Conservation (phyloP, 2,329 filamentous ascomycete species). For the Plectosphaerella cucumerina region DNA sequence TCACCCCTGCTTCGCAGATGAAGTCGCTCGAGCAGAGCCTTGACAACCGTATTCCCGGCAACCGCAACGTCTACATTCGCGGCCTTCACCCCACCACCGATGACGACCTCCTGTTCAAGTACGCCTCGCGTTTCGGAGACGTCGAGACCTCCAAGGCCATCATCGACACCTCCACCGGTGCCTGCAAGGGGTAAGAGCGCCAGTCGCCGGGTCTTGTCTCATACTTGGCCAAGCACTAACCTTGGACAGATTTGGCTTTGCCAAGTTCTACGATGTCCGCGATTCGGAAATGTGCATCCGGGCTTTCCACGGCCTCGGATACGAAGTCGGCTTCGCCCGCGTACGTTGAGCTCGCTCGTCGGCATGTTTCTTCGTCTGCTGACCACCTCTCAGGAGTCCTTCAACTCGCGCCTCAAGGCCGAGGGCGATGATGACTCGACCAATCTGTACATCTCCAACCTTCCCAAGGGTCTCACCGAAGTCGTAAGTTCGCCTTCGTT, state of each 20-base stretch:
- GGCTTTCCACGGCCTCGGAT: slow-evolving; percentile 89
- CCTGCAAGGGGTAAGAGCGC: slow-evolving; percentile 82
- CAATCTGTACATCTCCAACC: slow-evolving; percentile 96
- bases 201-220: background rate
- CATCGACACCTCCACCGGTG: slow-evolving; percentile 87
- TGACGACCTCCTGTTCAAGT: slow-evolving; percentile 79
- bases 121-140: slow-evolving; percentile 82
- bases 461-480: slow-evolving; percentile 89
- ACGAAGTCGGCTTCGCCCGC: slow-evolving; percentile 95
- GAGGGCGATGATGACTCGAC: slow-evolving; percentile 86
- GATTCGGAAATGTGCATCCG: slow-evolving; percentile 95
- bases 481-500: slow-evolving; percentile 52
- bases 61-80: slow-evolving; percentile 97
- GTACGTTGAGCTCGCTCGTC: slow-evolving; percentile 44
- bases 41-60: slow-evolving; percentile 84
- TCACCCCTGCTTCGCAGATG: slow-evolving; percentile 77
- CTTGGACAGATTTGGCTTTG: slow-evolving; percentile 79
- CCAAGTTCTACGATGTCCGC: slow-evolving; percentile 84
- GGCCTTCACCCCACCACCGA: slow-evolving; percentile 94
- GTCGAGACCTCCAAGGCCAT: slow-evolving; percentile 98
- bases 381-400: slow-evolving; percentile 70
- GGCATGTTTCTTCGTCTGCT: slow-evolving; percentile 11
- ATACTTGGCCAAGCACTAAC: slow-evolving; percentile 20
- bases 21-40: slow-evolving; percentile 92
- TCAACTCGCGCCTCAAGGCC: slow-evolving; percentile 96